Evolutionary conservation across 2,329 filamentous ascomycete genomes (phyloP).

Genomic region (Niveomyces coronatus): DNA sequence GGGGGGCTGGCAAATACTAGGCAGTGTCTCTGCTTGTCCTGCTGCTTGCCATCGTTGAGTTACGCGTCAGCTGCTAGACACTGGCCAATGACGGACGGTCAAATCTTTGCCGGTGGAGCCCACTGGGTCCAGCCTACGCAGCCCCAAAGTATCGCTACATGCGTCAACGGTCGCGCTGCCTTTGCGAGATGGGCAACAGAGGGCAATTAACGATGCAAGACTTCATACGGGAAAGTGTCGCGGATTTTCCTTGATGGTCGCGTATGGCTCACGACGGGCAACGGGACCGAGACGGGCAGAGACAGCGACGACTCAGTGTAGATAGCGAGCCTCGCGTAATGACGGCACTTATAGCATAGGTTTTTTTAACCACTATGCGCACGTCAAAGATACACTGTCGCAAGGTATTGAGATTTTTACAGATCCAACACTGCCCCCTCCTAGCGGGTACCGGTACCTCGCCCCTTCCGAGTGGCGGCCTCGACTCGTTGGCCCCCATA

Average conservation of each 20-base stretch:
- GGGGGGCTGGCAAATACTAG: constrained; percentile 3
- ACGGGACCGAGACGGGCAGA: no score
- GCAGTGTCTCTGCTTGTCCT: constrained; percentile 10
- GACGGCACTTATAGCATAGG: not conserved
- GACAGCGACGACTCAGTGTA: no score
- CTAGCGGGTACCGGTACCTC: constrained; percentile 13
- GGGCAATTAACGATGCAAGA: no score
- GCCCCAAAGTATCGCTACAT: constrained; percentile 9
- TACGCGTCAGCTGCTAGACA: constrained; percentile 23
- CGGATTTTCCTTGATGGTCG: no score
- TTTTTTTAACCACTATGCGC: not conserved
- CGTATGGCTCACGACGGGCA: no score
- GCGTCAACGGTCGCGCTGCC: not conserved
- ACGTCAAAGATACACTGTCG: not conserved
- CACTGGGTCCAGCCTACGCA: constrained; percentile 9
- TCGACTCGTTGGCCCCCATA: constrained; percentile 16
- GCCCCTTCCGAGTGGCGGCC: constrained; percentile 7
- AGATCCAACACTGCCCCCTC: constrained; percentile 6
- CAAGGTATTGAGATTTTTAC: constrained; percentile 11
- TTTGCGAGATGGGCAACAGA: not conserved
- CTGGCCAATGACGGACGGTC: constrained; percentile 15
- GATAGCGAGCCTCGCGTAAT: no score
- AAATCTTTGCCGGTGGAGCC: constrained; percentile 6
- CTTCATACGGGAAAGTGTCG: no score
- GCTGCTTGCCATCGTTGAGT: constrained; percentile 12